A percentile compares a stretch with the other conserved stretches of the same genome.
phyloP scores from a whole-genome alignment of 1,284 basidiomycete species.

The Papiliotrema laurentii region DNA sequence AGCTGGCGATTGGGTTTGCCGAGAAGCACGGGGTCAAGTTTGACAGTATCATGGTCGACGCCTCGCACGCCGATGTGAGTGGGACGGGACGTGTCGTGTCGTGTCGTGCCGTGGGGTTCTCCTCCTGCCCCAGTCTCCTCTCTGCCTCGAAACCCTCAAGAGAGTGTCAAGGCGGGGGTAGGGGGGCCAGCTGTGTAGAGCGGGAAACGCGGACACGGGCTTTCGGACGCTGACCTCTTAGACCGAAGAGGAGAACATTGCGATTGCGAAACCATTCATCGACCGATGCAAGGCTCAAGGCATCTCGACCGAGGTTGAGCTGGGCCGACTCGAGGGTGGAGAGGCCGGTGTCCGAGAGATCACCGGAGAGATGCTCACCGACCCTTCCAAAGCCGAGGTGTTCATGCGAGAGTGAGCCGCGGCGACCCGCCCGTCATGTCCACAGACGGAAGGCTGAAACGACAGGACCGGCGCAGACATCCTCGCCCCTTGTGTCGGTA shows the following conservation, averaged over 20 bases:
- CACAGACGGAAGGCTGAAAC: neutral
- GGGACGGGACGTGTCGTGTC: too few species aligned
- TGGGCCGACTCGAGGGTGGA: constrained; percentile 50
- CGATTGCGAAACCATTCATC: constrained; percentile 43
- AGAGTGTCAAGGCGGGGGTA: too few species aligned
- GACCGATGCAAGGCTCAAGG: constrained; percentile 41
- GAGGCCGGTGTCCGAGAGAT: constrained; percentile 51
- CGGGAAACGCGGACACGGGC: neutral
- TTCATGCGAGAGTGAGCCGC: constrained; percentile 42
- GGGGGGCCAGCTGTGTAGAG: too few species aligned
- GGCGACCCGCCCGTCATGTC: neutral
- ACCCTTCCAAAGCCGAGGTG: constrained; percentile 46
- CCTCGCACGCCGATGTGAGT: constrained; percentile 43
- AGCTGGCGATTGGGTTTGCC: constrained; percentile 45
- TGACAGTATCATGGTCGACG: constrained; percentile 50
- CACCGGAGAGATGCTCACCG: constrained; percentile 48
- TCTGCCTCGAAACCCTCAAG: too few species aligned
- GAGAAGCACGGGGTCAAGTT: constrained; percentile 44
- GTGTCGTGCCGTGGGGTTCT: too few species aligned
- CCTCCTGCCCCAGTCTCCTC: neutral
- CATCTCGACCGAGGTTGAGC: constrained; percentile 51
- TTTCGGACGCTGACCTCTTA: constrained; percentile 1
- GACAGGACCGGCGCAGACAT: constrained; percentile 48
- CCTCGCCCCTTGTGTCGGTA: constrained; percentile 50
- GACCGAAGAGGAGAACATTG: constrained; percentile 48